phyloP scores from a whole-genome alignment of 2,329 filamentous ascomycete genomes.

The Seiridium unicorne region DNA sequence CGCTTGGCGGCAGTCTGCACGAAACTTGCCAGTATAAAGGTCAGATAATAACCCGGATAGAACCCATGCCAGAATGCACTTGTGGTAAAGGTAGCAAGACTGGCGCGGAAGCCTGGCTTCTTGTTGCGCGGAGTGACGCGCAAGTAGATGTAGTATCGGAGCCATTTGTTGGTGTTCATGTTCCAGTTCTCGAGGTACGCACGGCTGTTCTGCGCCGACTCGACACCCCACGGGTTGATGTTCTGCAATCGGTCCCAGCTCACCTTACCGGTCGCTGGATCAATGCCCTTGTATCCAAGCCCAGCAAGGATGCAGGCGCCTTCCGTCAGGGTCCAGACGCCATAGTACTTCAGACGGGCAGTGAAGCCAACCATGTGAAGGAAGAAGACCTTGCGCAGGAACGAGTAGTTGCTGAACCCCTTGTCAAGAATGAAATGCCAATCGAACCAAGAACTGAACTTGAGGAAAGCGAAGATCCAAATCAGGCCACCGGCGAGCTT shows the following conservation, averaged over 20 bases:
- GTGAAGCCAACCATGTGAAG: conserved; percentile 83
- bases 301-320: conserved; percentile 92
- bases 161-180: conserved; percentile 97
- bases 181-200: conserved; percentile 94
- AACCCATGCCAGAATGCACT: conserved; percentile 98
- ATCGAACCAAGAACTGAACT: conserved; percentile 67
- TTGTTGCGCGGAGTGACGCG: conserved; percentile 92
- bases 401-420: conserved; percentile 63
- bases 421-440: conserved; percentile 63
- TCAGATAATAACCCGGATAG: conserved; percentile 92
- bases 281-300: conserved; percentile 90
- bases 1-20: conserved; percentile 93
- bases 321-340: conserved; percentile 90
- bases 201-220: conserved; percentile 89
- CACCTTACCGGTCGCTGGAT: conserved; percentile 78
- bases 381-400: conserved; percentile 72
- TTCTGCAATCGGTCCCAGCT: conserved; percentile 89
- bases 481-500: conserved; percentile 72
- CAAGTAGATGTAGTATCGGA: conserved; percentile 93
- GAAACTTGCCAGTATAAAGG: conserved; percentile 86
- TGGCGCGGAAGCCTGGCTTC: conserved; percentile 95
- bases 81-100: conserved; percentile 88
- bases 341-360: conserved; percentile 90
- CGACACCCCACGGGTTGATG: conserved; percentile 81
- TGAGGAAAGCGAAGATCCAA: conserved; percentile 79